Base-by-base conservation (phyloP, 495 filamentous ascomycete species). In the Penicillium dipodomyicola region DNA sequence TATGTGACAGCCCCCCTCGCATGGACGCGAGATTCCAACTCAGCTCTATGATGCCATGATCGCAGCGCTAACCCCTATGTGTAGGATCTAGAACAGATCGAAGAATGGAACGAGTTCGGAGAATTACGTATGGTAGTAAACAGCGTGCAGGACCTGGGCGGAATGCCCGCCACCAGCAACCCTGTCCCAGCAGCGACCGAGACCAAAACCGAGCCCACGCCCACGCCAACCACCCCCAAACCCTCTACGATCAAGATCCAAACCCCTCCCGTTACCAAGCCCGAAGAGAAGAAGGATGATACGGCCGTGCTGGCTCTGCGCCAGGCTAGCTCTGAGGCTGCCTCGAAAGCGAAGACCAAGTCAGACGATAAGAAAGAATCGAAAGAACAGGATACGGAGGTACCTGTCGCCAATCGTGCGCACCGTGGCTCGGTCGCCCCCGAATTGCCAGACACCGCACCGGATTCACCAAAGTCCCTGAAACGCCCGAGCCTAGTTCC, bases 91-190 rank as follows among this genome's bases (percentile, higher is more conserved):
- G 90, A 96, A 55, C 83, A 97, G 67, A 82, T 96, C 54, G 94
- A 98, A 76, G 94, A 97, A 68, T 97, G 95, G 95, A 98, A 98
- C 73, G 94, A 98, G 65, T 96, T 93, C 67, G 93, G 89, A 66
- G 94, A 97, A 76, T 81, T 98, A 53, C 92, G 94, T 69, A 83
- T 94, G 69, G 83, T 89, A 57, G 79, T 97, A 52, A 87, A 76
- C 22, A 73, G 61, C 44, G 70, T 72, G 29, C 61, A 73, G 53
- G 72, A 73, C 41, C 54, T 76, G 9, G 70, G 67, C 30, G 65
- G 66, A 33, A 67, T 78, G 54, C 64, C 65, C 45, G 58, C 76
- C 40, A 84, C 78, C 62, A 82, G 74, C 72, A 76, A 77, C 70
- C 75, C 75, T 5, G 15, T 54, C 57, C 33, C 60, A 56, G 51